These are phyloP conservation scores for Talaromyces atroroseus DNA, from an alignment of 2,329 filamentous ascomycete species.

Conservation along the genomic window DNA sequence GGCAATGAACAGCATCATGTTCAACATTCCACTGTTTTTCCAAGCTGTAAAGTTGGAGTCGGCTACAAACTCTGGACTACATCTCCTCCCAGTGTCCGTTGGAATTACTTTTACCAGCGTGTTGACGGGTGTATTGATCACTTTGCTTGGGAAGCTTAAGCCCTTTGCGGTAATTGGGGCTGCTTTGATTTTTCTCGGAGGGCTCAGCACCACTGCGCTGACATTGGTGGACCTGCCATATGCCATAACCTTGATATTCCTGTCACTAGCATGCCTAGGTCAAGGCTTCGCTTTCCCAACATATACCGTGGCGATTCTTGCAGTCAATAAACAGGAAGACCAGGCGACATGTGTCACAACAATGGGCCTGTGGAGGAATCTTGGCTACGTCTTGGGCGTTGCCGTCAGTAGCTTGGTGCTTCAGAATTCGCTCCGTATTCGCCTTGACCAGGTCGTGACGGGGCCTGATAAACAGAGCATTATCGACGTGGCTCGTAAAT, in stretches of 20 bases:
- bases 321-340: slow-evolving; percentile 53
- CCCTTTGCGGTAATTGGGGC: slow-evolving; percentile 53
- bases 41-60: slow-evolving; percentile 66
- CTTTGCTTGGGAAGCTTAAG: slow-evolving; percentile 55
- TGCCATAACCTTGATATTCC: slow-evolving; percentile 51
- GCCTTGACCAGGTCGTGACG: slow-evolving; percentile 54
- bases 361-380: slow-evolving; percentile 63
- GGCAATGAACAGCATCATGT: slow-evolving; percentile 54
- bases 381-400: slow-evolving; percentile 70
- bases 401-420: slow-evolving; percentile 65
- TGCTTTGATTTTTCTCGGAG: slow-evolving; percentile 46
- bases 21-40: slow-evolving; percentile 70
- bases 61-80: slow-evolving; percentile 66
- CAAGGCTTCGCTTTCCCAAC: slow-evolving; percentile 62
- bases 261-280: slow-evolving; percentile 54
- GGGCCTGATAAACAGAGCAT: slow-evolving; percentile 53
- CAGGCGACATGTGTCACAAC: slow-evolving; percentile 67
- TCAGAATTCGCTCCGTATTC: slow-evolving; percentile 62
- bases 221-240: slow-evolving; percentile 44
- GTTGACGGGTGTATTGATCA: slow-evolving; percentile 58
- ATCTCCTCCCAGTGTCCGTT: slow-evolving; percentile 60
- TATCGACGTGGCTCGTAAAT: slow-evolving; percentile 47
- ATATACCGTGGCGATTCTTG: slow-evolving; percentile 59
- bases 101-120: slow-evolving; percentile 53
- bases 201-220: slow-evolving; percentile 47